phyloP scores from a whole-genome alignment of 768 basidiomycete genomes.

The Auricularia sp. region DNA sequence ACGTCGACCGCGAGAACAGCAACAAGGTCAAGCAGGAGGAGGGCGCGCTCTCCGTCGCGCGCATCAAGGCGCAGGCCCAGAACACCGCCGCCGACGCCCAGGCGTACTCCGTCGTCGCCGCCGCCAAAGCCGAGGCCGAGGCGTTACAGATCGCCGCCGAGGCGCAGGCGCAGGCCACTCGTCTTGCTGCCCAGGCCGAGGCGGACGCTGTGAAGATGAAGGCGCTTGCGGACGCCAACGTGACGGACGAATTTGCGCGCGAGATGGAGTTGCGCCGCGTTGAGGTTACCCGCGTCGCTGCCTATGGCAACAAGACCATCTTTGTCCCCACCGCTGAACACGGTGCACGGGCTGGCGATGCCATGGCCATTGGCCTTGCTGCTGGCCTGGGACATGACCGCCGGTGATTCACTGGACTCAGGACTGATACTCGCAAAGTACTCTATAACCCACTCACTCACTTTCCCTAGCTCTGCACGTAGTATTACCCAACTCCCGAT shows the following conservation, averaged over 20 bases:
- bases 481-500: neutral
- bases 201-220: conserved; percentile 58
- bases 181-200: conserved; percentile 66
- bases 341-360: conserved; percentile 47
- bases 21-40: conserved; percentile 83
- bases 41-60: conserved; percentile 55
- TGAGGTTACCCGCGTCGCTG: conserved; percentile 51
- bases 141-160: conserved; percentile 58
- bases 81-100: conserved; percentile 64
- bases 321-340: conserved; percentile 59
- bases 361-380: conserved; percentile 63
- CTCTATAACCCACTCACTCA: no score
- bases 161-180: conserved; percentile 68
- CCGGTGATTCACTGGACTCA: neutral
- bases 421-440: no score
- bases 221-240: conserved; percentile 50
- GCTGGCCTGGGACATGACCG: conserved; percentile 42
- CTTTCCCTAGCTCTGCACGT: no score
- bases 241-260: conserved; percentile 56
- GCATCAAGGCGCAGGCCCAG: conserved; percentile 59
- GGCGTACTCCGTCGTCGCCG: conserved; percentile 64
- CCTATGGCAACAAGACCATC: conserved; percentile 59
- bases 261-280: conserved; percentile 66
- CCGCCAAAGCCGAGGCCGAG: conserved; percentile 65
- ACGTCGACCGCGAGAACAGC: conserved; percentile 79